Evolutionary conservation across 495 filamentous ascomycete species (phyloP).

Genomic region (Annulohypoxylon maeteangense): DNA sequence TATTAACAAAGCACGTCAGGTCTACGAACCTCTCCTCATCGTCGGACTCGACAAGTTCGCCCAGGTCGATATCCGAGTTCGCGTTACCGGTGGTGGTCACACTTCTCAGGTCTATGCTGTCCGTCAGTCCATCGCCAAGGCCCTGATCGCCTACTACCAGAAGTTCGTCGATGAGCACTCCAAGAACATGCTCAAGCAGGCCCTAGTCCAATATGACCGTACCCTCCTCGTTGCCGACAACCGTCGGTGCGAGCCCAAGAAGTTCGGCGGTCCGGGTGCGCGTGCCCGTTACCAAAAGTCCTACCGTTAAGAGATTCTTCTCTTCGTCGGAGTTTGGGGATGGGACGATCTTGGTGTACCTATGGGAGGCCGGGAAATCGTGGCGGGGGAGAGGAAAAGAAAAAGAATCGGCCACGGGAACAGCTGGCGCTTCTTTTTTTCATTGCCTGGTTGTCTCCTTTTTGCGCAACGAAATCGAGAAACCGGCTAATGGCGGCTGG

Average conservation of each 20-base stretch:
- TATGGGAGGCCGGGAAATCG: constrained; percentile 19
- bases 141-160: constrained; percentile 99
- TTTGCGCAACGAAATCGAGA: constrained; percentile 42
- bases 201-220: constrained; percentile 92
- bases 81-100: constrained; percentile 97
- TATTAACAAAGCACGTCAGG: constrained; percentile 55
- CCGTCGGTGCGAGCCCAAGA: constrained; percentile 93
- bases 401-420: constrained; percentile 23
- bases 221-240: constrained; percentile 98
- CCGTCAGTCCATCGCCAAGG: constrained; percentile 98
- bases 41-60: constrained; percentile 97
- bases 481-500: constrained; percentile 42
- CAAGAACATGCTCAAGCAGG: constrained; percentile 98
- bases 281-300: constrained; percentile 95
- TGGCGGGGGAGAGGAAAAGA: constrained; percentile 11
- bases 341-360: not conserved
- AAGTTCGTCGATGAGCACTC: constrained; percentile 99
- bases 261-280: constrained; percentile 92
- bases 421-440: constrained; percentile 20
- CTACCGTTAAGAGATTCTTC: constrained; percentile 65
- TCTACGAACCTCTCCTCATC: constrained; percentile 98
- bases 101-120: constrained; percentile 97
- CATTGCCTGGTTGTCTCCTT: constrained; percentile 33
- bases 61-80: constrained; percentile 95
- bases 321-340: not conserved